A percentile compares a stretch with the other conserved stretches of the same genome.
phyloP scores from a whole-genome alignment of 257 asterid genomes.

The Coffea eugenioides region DNA sequence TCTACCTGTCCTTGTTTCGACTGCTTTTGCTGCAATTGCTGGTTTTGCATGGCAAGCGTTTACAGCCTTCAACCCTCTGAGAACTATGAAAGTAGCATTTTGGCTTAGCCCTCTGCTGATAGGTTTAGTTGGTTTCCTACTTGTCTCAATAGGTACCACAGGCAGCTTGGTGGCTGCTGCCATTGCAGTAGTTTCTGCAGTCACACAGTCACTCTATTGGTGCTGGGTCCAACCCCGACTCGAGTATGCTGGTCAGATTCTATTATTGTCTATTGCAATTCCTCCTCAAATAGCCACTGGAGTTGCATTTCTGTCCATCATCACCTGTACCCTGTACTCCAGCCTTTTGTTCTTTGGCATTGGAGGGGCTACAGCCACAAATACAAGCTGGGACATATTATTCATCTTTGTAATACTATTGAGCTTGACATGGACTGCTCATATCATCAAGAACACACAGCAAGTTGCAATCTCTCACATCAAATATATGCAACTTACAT shows the following conservation, averaged over 20 bases:
- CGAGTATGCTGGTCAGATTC: conserved; percentile 12
- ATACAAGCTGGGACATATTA: conserved; percentile 31
- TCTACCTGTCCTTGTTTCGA: conserved; percentile 39
- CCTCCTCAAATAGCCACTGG: conserved; percentile 39
- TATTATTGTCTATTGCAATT: neutral
- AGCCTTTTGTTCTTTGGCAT: conserved; percentile 43
- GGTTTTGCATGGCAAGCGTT: conserved; percentile 48
- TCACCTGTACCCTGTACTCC: conserved; percentile 31
- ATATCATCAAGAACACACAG: conserved; percentile 40
- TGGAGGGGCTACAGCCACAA: conserved; percentile 44
- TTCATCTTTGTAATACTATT: conserved; percentile 45
- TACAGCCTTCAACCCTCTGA: conserved; percentile 29
- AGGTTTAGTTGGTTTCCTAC: conserved; percentile 37
- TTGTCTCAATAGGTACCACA: conserved; percentile 48
- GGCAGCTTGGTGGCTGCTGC: conserved; percentile 45
- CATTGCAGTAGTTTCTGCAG: conserved; percentile 31
- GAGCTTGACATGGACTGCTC: conserved; percentile 55
- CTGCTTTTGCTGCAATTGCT: conserved; percentile 39
- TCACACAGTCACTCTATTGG: conserved; percentile 53
- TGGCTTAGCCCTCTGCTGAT: conserved; percentile 54
- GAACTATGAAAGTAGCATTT: conserved; percentile 40
- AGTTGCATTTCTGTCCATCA: conserved; percentile 27
- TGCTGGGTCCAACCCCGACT: conserved; percentile 50
- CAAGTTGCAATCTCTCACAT: conserved; percentile 52
- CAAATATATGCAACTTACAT: conserved; percentile 45